Evolutionary conservation across 371 early-diverging fungal genomes (phyloP), one percentile per base, ranked within the genome.

Genomic region (Lichtheimia corymbifera): DNA sequence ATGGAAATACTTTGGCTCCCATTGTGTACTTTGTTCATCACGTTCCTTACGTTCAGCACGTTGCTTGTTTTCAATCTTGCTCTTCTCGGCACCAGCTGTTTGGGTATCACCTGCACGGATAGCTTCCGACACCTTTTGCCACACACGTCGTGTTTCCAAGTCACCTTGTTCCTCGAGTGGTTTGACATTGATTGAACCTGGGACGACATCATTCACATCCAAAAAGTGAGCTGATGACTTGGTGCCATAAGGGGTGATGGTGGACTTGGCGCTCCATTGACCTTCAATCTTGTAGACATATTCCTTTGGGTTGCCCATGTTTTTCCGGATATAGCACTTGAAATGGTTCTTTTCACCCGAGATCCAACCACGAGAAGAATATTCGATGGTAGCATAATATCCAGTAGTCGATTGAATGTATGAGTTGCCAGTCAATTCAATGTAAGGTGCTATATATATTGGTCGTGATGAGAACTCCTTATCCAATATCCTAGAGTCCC

Each of bases 261-360:
- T 80, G 3, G 88, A 87, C 50, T 82, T 67, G 20, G 74, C 86
- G 35, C 83, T 85, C 89, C 89, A 91, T 58, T 83, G 81, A 7
- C 91, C 89, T 60, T 83, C 79, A 12, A 88, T 77, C 40, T 79
- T 76, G 60, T 75, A 90, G 20, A 87, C 65, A 44, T 79, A 79
- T 55, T 79, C 79, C 50, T 79, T 78, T 13, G 70, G 44, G 18
- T 54, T 69, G 40, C 68, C 64, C 49, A 62, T 50, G 40, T 72
- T 64, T 49, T 74, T 62, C 50, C 83, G 62, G 43, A 74, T 35
- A 64, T 62, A 62, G 55, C 70, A 93, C 60, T 92, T 88, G 69
- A 92, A 88, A 53, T 83, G 80, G 55, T 92, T 87, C 61, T 88
- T 86, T 60, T 87, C 88, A 58, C 92, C 92, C 5, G 86, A 84